These are phyloP conservation scores for Beauveria pseudobassiana DNA, from an alignment of 2,329 filamentous ascomycete genomes.

Conservation along the genomic window DNA sequence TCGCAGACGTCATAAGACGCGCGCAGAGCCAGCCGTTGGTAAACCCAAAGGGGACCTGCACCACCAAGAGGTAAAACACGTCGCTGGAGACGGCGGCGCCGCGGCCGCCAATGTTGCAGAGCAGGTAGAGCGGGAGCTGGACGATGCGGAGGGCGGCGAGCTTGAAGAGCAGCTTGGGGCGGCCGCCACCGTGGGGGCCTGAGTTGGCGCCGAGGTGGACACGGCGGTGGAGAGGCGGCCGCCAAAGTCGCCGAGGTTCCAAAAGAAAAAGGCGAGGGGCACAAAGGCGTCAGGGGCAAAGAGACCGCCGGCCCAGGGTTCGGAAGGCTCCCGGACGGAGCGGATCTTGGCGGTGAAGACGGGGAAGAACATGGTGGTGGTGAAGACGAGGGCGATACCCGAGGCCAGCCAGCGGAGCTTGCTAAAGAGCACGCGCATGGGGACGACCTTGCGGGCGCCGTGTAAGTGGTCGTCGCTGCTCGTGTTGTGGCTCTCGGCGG, in stretches of 20 bases:
- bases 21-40: slow-evolving; percentile 84
- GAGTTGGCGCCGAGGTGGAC: slow-evolving; percentile 26
- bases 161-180: slow-evolving; percentile 60
- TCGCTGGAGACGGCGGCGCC: slow-evolving; percentile 74
- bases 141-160: slow-evolving; percentile 56
- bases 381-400: slow-evolving; percentile 75
- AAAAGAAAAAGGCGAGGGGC: slow-evolving; percentile 81
- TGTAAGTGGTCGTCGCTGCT: slow-evolving; percentile 44
- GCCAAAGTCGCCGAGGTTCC: slow-evolving; percentile 81
- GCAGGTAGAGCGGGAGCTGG: slow-evolving; percentile 77
- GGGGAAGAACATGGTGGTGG: slow-evolving; percentile 87
- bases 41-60: slow-evolving; percentile 77
- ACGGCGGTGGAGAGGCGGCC: slow-evolving; percentile 63
- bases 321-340: slow-evolving; percentile 29
- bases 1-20: slow-evolving; percentile 85
- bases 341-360: slow-evolving; percentile 70
- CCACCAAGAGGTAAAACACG: slow-evolving; percentile 75
- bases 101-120: slow-evolving; percentile 78
- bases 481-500: slow-evolving; percentile 34
- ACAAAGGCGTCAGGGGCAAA: slow-evolving; percentile 75
- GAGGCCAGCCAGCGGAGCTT: slow-evolving; percentile 73
- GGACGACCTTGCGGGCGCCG: slow-evolving; percentile 39
- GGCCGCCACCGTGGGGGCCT: slow-evolving; percentile 31
- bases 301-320: slow-evolving; percentile 39
- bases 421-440: slow-evolving; percentile 58